These are phyloP conservation scores for Xylariaceae sp. DNA, from an alignment of 2,329 filamentous ascomycete species.

Conservation along the genomic window DNA sequence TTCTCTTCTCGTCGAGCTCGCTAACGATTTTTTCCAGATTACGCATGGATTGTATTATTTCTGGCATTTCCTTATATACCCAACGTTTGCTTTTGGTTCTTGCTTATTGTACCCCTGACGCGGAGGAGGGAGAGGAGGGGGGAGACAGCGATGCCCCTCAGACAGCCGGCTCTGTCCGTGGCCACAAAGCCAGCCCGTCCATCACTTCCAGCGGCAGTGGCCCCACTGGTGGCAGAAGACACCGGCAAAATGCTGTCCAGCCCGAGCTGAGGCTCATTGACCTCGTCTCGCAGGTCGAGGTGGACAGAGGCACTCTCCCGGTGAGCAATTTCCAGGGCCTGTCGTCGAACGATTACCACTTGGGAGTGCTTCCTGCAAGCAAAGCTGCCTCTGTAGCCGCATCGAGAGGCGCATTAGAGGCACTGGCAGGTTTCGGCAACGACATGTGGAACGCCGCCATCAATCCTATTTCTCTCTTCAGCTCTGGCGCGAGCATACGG, in stretches of 20 bases:
- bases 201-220: constrained; percentile 48
- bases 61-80: constrained; percentile 93
- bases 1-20: neutral
- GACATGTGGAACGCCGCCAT: constrained; percentile 89
- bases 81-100: constrained; percentile 85
- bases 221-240: constrained; percentile 59
- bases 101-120: constrained; percentile 76
- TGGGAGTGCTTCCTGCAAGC: constrained; percentile 73
- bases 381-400: constrained; percentile 58
- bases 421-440: constrained; percentile 63
- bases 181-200: constrained; percentile 40
- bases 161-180: constrained; percentile 26
- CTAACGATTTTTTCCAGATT: constrained; percentile 56
- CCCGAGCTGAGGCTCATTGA: constrained; percentile 91
- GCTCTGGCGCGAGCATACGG: constrained; percentile 72
- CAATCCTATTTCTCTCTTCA: constrained; percentile 82
- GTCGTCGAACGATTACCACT: constrained; percentile 85
- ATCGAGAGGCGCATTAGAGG: constrained; percentile 68
- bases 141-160: constrained; percentile 34
- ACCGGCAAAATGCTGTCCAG: constrained; percentile 72
- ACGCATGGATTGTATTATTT: constrained; percentile 96
- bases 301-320: constrained; percentile 80
- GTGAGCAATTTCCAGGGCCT: constrained; percentile 83
- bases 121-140: constrained; percentile 55
- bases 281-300: constrained; percentile 75